Percentiles rank a stretch among this genome's conserved stretches.
phyloP scores from a whole-genome alignment of 192 early-diverging fungal genomes.

The Backusella psychrophila region DNA sequence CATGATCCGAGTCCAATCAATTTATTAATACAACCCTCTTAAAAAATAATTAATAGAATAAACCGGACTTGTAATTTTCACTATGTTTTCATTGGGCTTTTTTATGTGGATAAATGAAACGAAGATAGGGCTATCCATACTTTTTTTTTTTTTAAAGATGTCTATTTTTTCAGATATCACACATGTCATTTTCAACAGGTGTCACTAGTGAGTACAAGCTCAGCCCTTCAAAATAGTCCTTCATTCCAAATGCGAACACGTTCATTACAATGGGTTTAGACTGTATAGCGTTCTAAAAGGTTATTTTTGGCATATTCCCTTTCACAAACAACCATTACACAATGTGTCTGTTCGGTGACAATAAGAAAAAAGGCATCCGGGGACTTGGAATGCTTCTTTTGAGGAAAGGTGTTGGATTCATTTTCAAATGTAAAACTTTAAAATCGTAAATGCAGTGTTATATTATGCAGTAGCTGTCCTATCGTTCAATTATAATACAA shows the following conservation, averaged over 20 bases:
- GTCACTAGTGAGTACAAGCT: not conserved
- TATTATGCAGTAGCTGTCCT: not conserved
- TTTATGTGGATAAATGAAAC: not conserved
- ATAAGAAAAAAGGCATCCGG: not conserved
- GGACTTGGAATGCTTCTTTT: not conserved
- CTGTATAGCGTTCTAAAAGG: not conserved
- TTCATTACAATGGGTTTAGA: not conserved
- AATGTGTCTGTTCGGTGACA: slow-evolving; percentile 2
- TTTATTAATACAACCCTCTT: not conserved
- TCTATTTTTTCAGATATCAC: not conserved
- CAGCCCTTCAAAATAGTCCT: not conserved
- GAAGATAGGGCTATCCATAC: not conserved
- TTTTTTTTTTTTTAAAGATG: no score
- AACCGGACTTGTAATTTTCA: not conserved
- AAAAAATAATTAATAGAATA: not conserved
- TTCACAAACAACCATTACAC: not conserved
- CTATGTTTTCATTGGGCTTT: not conserved
- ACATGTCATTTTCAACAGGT: not conserved
- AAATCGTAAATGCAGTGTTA: not conserved
- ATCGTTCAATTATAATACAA: not conserved
- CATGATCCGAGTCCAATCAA: slow-evolving; percentile 6
- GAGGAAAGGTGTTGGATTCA: not conserved
- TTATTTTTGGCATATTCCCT: not conserved
- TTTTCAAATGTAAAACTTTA: not conserved
- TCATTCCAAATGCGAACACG: not conserved